A percentile compares a stretch with the other conserved stretches of the same genome.
Conservation (phyloP, 2,329 filamentous ascomycete species). For the Apiospora kogelbergensis region DNA sequence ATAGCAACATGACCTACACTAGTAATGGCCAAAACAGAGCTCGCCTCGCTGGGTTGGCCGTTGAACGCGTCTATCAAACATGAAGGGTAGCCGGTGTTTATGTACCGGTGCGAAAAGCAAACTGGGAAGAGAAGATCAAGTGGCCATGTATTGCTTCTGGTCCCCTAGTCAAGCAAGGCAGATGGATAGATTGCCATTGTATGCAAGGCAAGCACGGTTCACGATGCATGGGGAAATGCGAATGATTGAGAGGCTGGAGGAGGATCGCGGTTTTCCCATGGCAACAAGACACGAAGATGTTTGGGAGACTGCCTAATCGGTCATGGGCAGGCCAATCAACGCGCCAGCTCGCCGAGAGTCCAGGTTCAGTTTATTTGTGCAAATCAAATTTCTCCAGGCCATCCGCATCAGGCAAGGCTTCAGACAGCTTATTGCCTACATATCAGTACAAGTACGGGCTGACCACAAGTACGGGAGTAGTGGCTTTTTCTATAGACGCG, state of each 20-base stretch:
- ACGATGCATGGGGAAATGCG: no score
- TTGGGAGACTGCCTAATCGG: conserved; percentile 1
- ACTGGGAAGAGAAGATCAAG: background rate
- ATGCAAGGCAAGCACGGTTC: background rate
- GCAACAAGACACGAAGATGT: background rate
- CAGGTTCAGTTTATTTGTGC: background rate
- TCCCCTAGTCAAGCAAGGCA: no score
- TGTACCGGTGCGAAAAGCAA: background rate
- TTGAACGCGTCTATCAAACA: background rate
- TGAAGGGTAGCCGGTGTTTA: background rate
- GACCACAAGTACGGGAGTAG: no score
- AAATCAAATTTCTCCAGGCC: background rate
- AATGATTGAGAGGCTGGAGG: background rate
- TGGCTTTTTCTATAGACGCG: background rate
- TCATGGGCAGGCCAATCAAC: background rate
- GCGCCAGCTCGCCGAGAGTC: background rate
- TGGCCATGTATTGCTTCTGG: background rate
- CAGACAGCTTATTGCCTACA: background rate
- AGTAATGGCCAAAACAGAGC: background rate
- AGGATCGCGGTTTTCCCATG: background rate
- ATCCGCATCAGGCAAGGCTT: background rate
- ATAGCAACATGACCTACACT: background rate
- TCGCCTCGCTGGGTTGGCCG: background rate
- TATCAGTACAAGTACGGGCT: no score
- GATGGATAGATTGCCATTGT: background rate